phyloP scores from a whole-genome alignment of 345 rosid species.

The Fremontodendron californicum region DNA sequence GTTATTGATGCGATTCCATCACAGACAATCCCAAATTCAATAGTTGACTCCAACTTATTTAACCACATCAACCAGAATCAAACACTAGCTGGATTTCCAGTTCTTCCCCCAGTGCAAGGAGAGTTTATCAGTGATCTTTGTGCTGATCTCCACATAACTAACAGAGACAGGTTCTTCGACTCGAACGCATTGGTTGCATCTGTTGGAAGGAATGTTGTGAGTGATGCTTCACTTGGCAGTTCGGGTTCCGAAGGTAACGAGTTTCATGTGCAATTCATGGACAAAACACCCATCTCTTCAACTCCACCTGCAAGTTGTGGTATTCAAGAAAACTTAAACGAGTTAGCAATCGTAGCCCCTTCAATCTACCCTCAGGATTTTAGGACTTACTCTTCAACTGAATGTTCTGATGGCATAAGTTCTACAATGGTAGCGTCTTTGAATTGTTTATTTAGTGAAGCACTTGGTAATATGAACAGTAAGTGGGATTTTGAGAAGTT shows the following conservation, averaged over 20 bases:
- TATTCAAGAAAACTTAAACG: conserved; percentile 35
- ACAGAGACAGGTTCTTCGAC: conserved; percentile 18
- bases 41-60: conserved; percentile 27
- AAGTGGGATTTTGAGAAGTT: conserved; percentile 33
- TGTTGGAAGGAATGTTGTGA: conserved; percentile 26
- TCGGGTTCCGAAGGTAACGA: conserved; percentile 15
- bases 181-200: conserved; percentile 19
- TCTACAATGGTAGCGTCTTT: conserved; percentile 28
- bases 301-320: conserved; percentile 31
- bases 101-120: conserved; percentile 34
- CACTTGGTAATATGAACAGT: conserved; percentile 22
- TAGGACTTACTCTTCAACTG: conserved; percentile 23
- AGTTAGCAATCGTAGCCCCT: conserved; percentile 24
- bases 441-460: conserved; percentile 32
- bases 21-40: conserved; percentile 21
- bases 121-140: conserved; percentile 21
- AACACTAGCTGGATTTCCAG: conserved; percentile 22
- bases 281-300: conserved; percentile 32
- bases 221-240: conserved; percentile 18
- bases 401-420: conserved; percentile 28
- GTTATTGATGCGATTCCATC: conserved; percentile 29
- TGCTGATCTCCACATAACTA: conserved; percentile 15
- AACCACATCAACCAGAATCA: conserved; percentile 30
- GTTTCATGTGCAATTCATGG: conserved; percentile 36
- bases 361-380: conserved; percentile 33